Evolutionary conservation across 768 basidiomycete genomes (phyloP).

Genomic region (Termitomyces sp.): DNA sequence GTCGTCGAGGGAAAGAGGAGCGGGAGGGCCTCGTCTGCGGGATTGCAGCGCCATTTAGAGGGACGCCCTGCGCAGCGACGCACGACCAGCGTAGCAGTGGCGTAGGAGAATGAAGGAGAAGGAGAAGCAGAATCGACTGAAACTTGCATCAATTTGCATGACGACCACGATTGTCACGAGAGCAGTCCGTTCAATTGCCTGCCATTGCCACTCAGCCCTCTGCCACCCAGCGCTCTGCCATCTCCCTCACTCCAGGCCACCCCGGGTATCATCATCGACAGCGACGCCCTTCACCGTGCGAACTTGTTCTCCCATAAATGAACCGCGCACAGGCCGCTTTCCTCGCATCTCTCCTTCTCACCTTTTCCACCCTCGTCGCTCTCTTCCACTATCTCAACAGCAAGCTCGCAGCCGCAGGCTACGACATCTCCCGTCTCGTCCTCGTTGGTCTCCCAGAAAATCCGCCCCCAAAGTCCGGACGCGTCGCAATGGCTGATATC

Average conservation of each 20-base stretch:
- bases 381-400: constrained; percentile 36
- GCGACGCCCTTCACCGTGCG: constrained; percentile 12
- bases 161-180: not conserved
- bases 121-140: constrained; percentile 18
- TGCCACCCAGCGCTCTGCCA: no score
- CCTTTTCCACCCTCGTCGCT: constrained; percentile 45
- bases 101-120: constrained; percentile 19
- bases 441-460: constrained; percentile 54
- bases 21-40: constrained; percentile 54
- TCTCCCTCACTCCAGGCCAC: not conserved
- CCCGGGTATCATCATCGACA: not conserved
- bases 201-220: no score
- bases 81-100: constrained; percentile 21
- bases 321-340: constrained; percentile 57
- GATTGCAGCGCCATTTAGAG: constrained; percentile 28
- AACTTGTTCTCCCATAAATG: constrained; percentile 25
- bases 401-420: constrained; percentile 50
- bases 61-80: constrained; percentile 17
- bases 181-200: no score
- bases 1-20: constrained; percentile 43
- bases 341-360: constrained; percentile 45
- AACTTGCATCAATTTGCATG: constrained; percentile 8
- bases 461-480: constrained; percentile 11
- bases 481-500: constrained; percentile 14
- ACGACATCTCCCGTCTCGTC: constrained; percentile 56